Conservation (phyloP, 805 yeast genomes). For the Candida piceae region DNA sequence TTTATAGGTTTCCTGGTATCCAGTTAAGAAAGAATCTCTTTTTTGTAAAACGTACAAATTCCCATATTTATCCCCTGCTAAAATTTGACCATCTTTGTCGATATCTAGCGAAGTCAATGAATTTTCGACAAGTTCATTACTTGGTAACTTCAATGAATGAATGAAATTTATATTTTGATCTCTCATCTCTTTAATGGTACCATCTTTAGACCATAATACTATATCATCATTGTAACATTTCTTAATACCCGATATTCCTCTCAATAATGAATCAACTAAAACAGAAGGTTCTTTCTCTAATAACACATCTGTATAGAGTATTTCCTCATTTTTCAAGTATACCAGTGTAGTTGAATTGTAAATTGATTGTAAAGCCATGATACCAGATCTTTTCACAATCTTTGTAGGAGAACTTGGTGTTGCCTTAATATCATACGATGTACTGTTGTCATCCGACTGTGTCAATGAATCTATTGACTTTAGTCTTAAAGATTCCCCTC, state of each 20-base stretch:
- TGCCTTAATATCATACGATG: slow-evolving; percentile 13
- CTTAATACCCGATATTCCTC: slow-evolving; percentile 37
- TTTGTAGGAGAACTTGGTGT: slow-evolving; percentile 27
- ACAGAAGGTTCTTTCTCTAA: slow-evolving; percentile 10
- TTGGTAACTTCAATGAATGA: slow-evolving; percentile 16
- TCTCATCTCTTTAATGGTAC: slow-evolving; percentile 30
- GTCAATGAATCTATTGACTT: slow-evolving; percentile 14
- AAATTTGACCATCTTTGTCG: slow-evolving; percentile 20
- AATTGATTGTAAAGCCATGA: slow-evolving; percentile 28
- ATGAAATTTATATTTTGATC: slow-evolving; percentile 6
- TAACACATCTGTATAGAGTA: slow-evolving; percentile 24
- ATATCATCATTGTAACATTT: slow-evolving; percentile 27
- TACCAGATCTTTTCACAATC: slow-evolving; percentile 25
- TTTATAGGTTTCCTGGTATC: slow-evolving; percentile 19
- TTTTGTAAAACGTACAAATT: slow-evolving; percentile 28
- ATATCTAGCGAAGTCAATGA: slow-evolving; percentile 38
- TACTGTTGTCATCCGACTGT: slow-evolving; percentile 1
- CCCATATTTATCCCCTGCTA: slow-evolving; percentile 50
- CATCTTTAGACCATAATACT: slow-evolving; percentile 39
- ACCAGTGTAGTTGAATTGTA: slow-evolving; percentile 25
- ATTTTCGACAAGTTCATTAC: slow-evolving; percentile 35
- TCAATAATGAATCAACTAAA: slow-evolving; percentile 34
- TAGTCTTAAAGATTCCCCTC: slow-evolving; percentile 10
- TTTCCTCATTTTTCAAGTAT: slow-evolving; percentile 35
- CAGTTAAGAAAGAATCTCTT: slow-evolving; percentile 12